Conservation (phyloP, 2,329 filamentous ascomycete genomes). For the Penicillium hordei region DNA sequence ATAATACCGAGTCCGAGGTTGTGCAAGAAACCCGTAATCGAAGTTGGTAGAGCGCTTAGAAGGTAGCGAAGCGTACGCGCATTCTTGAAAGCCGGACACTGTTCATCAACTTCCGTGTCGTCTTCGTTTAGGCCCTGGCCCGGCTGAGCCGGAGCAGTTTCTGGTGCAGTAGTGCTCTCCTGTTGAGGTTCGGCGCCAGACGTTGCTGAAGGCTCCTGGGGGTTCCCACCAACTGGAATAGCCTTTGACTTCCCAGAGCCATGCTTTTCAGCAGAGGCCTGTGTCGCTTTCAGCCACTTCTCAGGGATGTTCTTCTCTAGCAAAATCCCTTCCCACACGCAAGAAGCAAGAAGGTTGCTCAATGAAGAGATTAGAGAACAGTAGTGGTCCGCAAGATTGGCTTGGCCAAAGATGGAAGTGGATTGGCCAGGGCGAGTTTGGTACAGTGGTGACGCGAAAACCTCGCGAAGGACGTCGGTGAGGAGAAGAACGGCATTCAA, state of each 20-base stretch:
- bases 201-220: constrained; percentile 22
- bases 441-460: constrained; percentile 65
- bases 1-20: constrained; percentile 79
- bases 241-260: constrained; percentile 46
- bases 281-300: constrained; percentile 51
- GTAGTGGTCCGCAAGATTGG: constrained; percentile 86
- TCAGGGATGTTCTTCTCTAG: constrained; percentile 72
- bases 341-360: constrained; percentile 73
- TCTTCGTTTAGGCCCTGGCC: constrained; percentile 20
- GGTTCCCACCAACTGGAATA: constrained; percentile 23
- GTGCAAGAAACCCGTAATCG: constrained; percentile 83
- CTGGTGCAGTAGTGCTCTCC: constrained; percentile 23
- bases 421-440: constrained; percentile 62
- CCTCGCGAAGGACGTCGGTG: constrained; percentile 70
- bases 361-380: constrained; percentile 70
- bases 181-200: constrained; percentile 29
- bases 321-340: constrained; percentile 80
- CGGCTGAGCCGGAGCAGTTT: constrained; percentile 17
- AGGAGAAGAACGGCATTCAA: constrained; percentile 75
- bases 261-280: constrained; percentile 40
- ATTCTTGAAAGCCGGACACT: constrained; percentile 63
- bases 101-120: constrained; percentile 28
- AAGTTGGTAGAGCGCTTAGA: constrained; percentile 73
- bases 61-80: constrained; percentile 74
- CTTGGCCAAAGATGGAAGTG: constrained; percentile 65